Base-by-base conservation (phyloP, 2,329 filamentous ascomycete species). In the Pseudogymnoascus sp. region DNA sequence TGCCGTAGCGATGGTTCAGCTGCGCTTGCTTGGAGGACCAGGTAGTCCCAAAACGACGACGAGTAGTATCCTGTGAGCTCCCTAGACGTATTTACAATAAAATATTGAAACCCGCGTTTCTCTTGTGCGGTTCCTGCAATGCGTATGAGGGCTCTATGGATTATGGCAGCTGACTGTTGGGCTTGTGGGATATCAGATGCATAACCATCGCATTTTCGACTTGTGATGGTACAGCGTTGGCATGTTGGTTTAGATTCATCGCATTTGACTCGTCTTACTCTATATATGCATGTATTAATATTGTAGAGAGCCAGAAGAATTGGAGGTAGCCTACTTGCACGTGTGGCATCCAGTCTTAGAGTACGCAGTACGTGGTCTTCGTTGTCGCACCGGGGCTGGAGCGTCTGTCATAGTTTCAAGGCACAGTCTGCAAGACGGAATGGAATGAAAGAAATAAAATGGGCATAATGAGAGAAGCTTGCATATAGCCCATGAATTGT, bases 191-290 rank as follows among this genome's bases (percentile, higher is more conserved):
- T 24, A 40, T 24, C 5, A 15, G 57, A 61, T 35, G 33, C 39
- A 62, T 68, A 70, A 13, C 68, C 67, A 50, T 70, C 68, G 61
- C 67, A 70, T 41, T 63, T 67, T 36, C 68, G 60, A 26, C 67
- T 66, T 8, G 68, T 70, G 15, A 39, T 65, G 3, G 63, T 63
- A 61, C 68, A 70, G 63, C 65, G 65, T 60, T 66, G 68, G 57
- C 70, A 71, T 59, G 67, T 68, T 10, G 70, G 70, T 47, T 69
- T 69, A 17, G 67, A 66, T 61, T 71, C 69, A 37, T 68, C 69
- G 58, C 69, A 71, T 50, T 71, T 71, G 13, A 71, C 68, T 62
- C 69, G 63, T 37, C 69, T 47, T 17, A 69, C 68, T 57, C 70
- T 71, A 58, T 39, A 26, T 59, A 57, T 64, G 10, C 65, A 61